A percentile compares a stretch with the other conserved stretches of the same genome.
Evolutionary conservation across 371 early-diverging fungal genomes (phyloP).

Genomic region (Syncephalastrum sp.): DNA sequence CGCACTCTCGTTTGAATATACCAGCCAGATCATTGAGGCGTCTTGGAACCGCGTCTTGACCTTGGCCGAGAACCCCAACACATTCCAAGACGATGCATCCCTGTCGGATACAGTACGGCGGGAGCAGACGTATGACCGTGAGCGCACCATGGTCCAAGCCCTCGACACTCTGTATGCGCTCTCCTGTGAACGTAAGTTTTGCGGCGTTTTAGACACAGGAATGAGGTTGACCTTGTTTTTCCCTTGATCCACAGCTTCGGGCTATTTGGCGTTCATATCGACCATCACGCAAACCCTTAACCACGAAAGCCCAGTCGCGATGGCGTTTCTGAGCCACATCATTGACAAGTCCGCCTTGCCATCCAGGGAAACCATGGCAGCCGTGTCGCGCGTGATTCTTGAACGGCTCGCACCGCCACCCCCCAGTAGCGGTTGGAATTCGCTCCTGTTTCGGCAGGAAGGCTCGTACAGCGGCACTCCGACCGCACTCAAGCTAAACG

Average conservation of each 20-base stretch:
- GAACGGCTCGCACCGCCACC: conserved; percentile 17
- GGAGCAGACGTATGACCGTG: conserved; percentile 16
- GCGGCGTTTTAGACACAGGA: not conserved
- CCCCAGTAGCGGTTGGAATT: not conserved
- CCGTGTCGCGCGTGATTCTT: conserved; percentile 34
- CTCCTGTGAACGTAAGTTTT: conserved; percentile 28
- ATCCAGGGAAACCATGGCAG: conserved; percentile 41
- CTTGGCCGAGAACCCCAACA: conserved; percentile 18
- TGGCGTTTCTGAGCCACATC: conserved; percentile 57
- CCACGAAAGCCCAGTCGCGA: conserved; percentile 51
- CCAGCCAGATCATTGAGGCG: conserved; percentile 15
- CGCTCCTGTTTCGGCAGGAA: conserved; percentile 1
- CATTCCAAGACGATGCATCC: too few relatives aligned
- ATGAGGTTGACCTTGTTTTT: not conserved
- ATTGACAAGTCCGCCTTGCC: conserved; percentile 56
- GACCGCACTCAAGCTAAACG: conserved; percentile 26
- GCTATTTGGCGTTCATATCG: conserved; percentile 36
- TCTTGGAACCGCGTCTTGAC: conserved; percentile 20
- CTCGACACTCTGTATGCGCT: conserved; percentile 20
- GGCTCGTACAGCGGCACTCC: not conserved
- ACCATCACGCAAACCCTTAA: conserved; percentile 28
- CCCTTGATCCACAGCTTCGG: conserved; percentile 20
- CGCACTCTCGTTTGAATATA: conserved; percentile 10
- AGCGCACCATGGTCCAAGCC: conserved; percentile 23
- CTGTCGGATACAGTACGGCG: not conserved